These are phyloP conservation scores for Trichoderma oligosporum DNA, from an alignment of 2,329 filamentous ascomycete species.

Conservation along the genomic window DNA sequence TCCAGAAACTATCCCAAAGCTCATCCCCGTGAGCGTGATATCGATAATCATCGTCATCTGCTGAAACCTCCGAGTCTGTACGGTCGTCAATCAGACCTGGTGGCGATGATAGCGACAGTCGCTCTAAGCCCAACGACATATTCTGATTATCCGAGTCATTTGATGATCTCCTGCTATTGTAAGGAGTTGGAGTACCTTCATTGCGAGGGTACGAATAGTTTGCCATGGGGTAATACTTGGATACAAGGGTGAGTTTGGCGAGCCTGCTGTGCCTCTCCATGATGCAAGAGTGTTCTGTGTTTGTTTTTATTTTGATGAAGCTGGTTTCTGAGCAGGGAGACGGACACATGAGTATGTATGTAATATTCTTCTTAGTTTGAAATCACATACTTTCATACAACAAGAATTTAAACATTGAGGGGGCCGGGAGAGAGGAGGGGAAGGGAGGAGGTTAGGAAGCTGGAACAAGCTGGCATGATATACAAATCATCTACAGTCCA, in stretches of 20 bases:
- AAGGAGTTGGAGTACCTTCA: constrained; percentile 22
- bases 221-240: constrained; percentile 39
- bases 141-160: constrained; percentile 28
- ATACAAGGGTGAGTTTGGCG: constrained; percentile 38
- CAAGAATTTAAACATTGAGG: no score
- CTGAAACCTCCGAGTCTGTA: constrained; percentile 48
- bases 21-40: constrained; percentile 44
- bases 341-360: no score
- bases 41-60: constrained; percentile 51
- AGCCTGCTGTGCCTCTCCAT: constrained; percentile 39
- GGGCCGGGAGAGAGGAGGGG: no score
- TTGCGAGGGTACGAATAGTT: constrained; percentile 41
- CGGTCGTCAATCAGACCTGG: constrained; percentile 51
- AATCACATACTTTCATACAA: no score
- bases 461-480: not conserved
- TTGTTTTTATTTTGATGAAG: no score
- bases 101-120: constrained; percentile 45
- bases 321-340: no score
- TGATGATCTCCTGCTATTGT: constrained; percentile 3
- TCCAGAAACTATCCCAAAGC: constrained; percentile 53
- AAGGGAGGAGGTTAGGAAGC: no score
- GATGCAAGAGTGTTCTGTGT: constrained; percentile 18
- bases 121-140: constrained; percentile 45
- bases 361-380: no score
- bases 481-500: not conserved